Base-by-base conservation (phyloP, 2,329 filamentous ascomycete genomes). In the Delphinella strobiligena region DNA sequence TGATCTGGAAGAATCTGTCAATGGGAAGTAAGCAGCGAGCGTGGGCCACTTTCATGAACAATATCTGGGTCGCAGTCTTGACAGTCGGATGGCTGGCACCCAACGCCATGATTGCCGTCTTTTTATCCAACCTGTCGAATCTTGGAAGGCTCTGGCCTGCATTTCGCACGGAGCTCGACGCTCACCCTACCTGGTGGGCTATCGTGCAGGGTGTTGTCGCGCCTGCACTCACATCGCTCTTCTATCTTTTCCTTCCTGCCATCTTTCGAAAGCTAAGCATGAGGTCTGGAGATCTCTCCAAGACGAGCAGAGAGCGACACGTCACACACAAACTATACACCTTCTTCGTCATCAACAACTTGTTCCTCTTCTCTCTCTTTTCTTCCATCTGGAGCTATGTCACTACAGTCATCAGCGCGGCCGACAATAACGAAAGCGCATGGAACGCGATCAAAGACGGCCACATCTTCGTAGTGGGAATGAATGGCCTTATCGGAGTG, bases 321-420 rank as follows among this genome's bases (percentile, higher is more conserved):
- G 91, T 98, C 38, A 72, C 91, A 43, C 79, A 77, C 46, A 93
- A 93, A 60, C 72, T 98, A 2, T 98, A 93, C 62, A 74, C 83
- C 14, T 98, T 98, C 66, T 98, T 98, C 61, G 75, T 95, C 38
- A 87, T 98, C 69, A 98, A 98, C 72, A 96, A 96, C 55, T 62
- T 98, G 40, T 68, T 98, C 49, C 79, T 96, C 42, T 96, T 96
- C 61, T 95, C 88, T 9, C 68, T 94, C 11, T 96, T 96, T 60
- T 85, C 83, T 33, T 78, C 84, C 1, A 63, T 87, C 12, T 95
- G 85, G 77, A 67, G 68, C 1, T 87, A 88, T 51, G 67, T 87
- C 7, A 64, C 77, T 1, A 67, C 67, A 4, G 76, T 93, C 29
- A 64, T 88, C 34, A 55, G 73, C 3, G 63, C 71, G 33, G 75